phyloP scores from a whole-genome alignment of 768 basidiomycete genomes.

The Pleurotus cornucopiae region DNA sequence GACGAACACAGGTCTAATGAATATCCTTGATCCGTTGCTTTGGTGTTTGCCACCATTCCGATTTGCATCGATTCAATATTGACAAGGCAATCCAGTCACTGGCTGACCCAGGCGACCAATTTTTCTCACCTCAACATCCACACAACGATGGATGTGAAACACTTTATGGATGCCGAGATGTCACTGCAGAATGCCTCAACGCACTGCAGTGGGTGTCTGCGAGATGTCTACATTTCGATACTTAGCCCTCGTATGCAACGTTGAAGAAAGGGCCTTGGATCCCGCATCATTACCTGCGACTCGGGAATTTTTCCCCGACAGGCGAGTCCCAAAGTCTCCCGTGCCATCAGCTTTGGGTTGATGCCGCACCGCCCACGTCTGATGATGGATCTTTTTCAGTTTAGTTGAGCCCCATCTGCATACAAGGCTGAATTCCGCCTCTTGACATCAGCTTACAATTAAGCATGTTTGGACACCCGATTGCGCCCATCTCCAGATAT shows the following conservation, averaged over 20 bases:
- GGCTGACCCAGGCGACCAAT: conserved; percentile 6
- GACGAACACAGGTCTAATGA: conserved; percentile 1
- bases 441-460: not conserved
- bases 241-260: too few relatives aligned
- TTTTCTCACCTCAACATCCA: conserved; percentile 1
- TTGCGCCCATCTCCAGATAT: not conserved
- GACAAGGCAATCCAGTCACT: conserved; percentile 1
- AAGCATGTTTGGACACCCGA: not conserved
- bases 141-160: conserved; percentile 6
- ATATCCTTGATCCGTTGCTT: not conserved
- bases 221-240: too few relatives aligned
- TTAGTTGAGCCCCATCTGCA: not conserved
- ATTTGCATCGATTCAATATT: not conserved
- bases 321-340: too few relatives aligned
- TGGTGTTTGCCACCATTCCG: not conserved
- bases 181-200: too few relatives aligned
- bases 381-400: not conserved
- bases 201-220: too few relatives aligned
- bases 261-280: not conserved
- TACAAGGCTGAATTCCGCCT: not conserved
- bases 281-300: too few relatives aligned
- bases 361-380: conserved; percentile 3
- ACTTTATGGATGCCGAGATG: too few relatives aligned
- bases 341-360: not conserved
- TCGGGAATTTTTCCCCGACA: too few relatives aligned